Evolutionary conservation across 148 eudicot genomes (phyloP).

Genomic region (Heliamphora exappendiculata): DNA sequence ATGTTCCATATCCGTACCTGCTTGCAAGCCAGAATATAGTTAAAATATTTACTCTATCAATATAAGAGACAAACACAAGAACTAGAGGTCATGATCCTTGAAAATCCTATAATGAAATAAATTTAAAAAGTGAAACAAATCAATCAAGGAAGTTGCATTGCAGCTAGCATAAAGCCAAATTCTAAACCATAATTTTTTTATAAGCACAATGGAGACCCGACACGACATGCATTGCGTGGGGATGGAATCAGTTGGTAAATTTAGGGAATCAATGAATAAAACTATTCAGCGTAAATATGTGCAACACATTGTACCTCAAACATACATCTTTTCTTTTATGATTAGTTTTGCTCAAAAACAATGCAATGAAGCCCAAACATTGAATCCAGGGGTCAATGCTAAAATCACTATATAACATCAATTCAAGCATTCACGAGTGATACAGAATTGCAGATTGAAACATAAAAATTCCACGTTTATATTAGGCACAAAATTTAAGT

Average conservation of each 20-base stretch:
- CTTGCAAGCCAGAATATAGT: constrained; percentile 10
- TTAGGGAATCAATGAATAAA: background rate
- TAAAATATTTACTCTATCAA: constrained; percentile 1
- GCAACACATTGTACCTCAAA: background rate
- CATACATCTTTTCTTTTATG: background rate
- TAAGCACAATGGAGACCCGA: background rate
- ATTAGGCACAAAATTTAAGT: background rate
- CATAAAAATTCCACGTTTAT: background rate
- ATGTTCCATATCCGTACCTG: constrained; percentile 95
- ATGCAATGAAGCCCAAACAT: background rate
- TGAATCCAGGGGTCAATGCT: background rate
- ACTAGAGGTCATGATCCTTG: background rate
- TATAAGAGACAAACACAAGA: background rate
- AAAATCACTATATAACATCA: background rate
- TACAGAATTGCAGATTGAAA: background rate
- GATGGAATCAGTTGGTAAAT: background rate
- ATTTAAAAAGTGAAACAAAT: background rate
- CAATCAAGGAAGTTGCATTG: background rate
- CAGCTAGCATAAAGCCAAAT: background rate
- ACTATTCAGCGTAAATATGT: background rate
- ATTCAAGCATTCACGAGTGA: background rate
- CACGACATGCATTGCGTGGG: background rate
- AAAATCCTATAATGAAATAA: background rate
- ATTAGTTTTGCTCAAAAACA: background rate
- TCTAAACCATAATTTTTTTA: too few relatives aligned